Conservation (phyloP, 176 grass and related monocot genomes). For the Triticum monococcum region DNA sequence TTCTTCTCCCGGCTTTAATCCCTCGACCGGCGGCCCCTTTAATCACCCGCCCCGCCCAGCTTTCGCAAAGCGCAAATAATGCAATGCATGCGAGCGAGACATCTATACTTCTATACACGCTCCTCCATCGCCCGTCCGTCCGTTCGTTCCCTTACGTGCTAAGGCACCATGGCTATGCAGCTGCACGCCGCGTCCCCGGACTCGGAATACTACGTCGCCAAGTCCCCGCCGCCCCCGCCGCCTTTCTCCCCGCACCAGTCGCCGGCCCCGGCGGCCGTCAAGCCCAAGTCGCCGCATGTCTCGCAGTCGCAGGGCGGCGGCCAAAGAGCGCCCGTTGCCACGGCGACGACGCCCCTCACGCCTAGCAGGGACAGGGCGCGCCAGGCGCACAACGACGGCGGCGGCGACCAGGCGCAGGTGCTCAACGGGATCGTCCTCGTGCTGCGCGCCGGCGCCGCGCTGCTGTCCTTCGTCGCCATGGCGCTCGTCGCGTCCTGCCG, state of each 20-base stretch:
- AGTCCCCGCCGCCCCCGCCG: not conserved
- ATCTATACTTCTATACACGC: not conserved
- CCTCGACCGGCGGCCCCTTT: not conserved
- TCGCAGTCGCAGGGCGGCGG: not conserved
- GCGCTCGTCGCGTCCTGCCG: conserved; percentile 62
- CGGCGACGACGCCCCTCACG: not conserved
- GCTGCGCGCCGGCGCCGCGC: conserved; percentile 41
- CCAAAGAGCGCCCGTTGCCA: not conserved
- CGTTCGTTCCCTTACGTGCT: conserved; percentile 15
- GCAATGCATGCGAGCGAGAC: not conserved
- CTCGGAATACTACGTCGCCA: not conserved
- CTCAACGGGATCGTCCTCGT: conserved; percentile 34
- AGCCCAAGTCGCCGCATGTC: not conserved
- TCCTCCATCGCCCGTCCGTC: not conserved
- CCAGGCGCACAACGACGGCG: not conserved
- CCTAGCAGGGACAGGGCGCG: not conserved
- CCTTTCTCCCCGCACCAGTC: not conserved
- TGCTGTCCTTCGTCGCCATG: conserved; percentile 50
- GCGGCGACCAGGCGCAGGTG: not conserved
- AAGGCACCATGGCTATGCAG: conserved; percentile 34
- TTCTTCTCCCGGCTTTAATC: not conserved
- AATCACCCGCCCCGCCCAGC: not conserved
- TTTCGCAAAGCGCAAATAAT: not conserved
- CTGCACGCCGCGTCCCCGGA: not conserved
- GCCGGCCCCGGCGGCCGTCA: not conserved